Base-by-base conservation (phyloP, 768 basidiomycete genomes). In the Podaxis mareebaensis region DNA sequence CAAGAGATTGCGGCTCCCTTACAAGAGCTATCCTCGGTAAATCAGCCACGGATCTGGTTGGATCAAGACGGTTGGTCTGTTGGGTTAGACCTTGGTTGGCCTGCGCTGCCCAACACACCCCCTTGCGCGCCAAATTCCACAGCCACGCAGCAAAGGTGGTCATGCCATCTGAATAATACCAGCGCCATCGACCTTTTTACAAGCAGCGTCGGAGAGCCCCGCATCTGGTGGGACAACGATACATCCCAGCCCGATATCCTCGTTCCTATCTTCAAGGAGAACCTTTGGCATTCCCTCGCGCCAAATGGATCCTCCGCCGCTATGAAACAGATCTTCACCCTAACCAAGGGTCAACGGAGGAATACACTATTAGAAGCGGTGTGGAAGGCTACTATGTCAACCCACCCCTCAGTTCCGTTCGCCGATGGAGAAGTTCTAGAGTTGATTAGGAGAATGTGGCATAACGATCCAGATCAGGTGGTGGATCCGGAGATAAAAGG, bases 251-350 rank as follows among this genome's bases (percentile, higher is more conserved):
- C 58, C 13, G 63, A 64, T n/a, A 38, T 39, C 30, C n/a, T 66
- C 12, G 11, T 10, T 26, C 56, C 58, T n/a, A 11, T 40, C 10
- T 49, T 24, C 28, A 58, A 56, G 36, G 66, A 66, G 11, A 61
- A 53, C 51, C 15, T 53, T 13, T 65, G 65, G 63, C 30, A 60
- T 11, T 46, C 63, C 15, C 53, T 66, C 7, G 63, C 58, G 3
- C 26, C 48, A 4, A 36, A 54, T n/a, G 66, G 63, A 26, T 58
- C 64, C 17, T 64, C 66, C 8, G 66, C 63, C 4, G 58, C 30
- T n/a, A 66, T 64, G 66, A 66, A 64, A 24, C 63, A 64, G n/a
- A 53, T 66, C 24, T 64, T 66, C 52, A 53, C 66, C 8, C 38
- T 65, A 38, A 64, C 66, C 38, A 67, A 67, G 46, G 64, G 52